Evolutionary conservation across 768 basidiomycete species (phyloP), one percentile per base, ranked within the genome.

Genomic region (Epithele typhae): DNA sequence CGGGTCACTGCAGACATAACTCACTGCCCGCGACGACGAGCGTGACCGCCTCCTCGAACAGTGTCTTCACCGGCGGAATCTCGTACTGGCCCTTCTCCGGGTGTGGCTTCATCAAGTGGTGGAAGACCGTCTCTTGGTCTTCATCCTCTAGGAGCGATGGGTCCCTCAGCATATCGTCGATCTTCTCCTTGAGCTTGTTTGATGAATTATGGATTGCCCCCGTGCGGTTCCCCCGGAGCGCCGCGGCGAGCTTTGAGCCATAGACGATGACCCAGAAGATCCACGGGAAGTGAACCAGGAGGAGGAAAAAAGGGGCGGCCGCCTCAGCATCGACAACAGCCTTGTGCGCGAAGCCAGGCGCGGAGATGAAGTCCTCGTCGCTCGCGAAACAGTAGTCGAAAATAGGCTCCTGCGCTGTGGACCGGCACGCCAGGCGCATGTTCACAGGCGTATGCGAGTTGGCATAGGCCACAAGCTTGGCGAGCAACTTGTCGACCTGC

Each of bases 21-120:
- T 74, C 75, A 21, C 67, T 68, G 6, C 75, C 75, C 5, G 75
- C 75, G 35, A 69, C 68, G 27, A 65, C 49, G 22, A 66, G 54
- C 39, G 53, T 43, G 25, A 21, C n/a, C 2, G 56, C 60, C 40
- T 63, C 64, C 19, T 64, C 57, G 10, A 53, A 6, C 10, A 39
- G 22, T 10, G 25, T 15, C 23, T 11, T 24, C 22, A 3, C 14
- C 22, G 38, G 25, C 21, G 22, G 38, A 4, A 24, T 24, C 7
- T 19, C 37, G 5, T 4, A 8, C 22, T 24, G 38, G 3, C 22
- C 22, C 3, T 11, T 39, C 4, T 39, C 38, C 19, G 38, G 38
- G 15, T 39, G 38, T 3, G 38, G 38, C 38, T 3, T 14, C 3
- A 39, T 4, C 38, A 39, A 12, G 21, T 22, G 21, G 38, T 39